Base-by-base conservation (phyloP, 129 eudicot genomes). In the Kitagawia praeruptora region DNA sequence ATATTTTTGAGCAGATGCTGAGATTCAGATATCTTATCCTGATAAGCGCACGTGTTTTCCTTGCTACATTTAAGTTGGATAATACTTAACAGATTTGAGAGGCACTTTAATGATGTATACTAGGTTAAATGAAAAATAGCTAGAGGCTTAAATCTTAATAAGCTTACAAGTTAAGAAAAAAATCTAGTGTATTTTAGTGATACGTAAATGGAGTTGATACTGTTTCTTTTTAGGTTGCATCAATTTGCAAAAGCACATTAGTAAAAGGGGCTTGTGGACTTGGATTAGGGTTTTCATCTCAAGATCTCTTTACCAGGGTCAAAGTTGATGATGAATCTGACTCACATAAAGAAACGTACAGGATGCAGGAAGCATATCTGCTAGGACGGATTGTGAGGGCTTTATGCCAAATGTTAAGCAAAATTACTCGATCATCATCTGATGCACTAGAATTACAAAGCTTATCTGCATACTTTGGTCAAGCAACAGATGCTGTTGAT, bases 201-300 rank as follows among this genome's bases (percentile, higher is more conserved):
- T 23, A 56, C 25, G 14, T 19, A 23, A 23, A 23, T 54, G 28
- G 27, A 56, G 28, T 28, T 67, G 73, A 67, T 34, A 28, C 3
- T 27, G 5, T 70, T 7, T 70, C 10, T 27, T 83, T 78, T 66
- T 78, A 96, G 99, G 98, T 90, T 84, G 96, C 96, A 80, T 81
- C 87, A 77, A 56, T 51, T 14, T 92, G 95, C 86, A 92, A 86
- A 89, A 92, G 96, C 88, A 92, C 86, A 76, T 89, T 96, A 61
- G 98, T 96, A 70, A 96, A 89, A 90, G 99, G 99, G 75, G 98
- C 95, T 81, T 96, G 99, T 89, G 97, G 91, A 75, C 87, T 91
- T 83, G 99, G 92, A 76, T 84, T 96, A 84, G 99, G 99, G 39
- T 90, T 89, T 80, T 87, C 97, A 63, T 92, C 91, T 82, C 91